Evolutionary conservation across 148 eudicot species (phyloP).

Genomic region (Amaranthus cruentus): DNA sequence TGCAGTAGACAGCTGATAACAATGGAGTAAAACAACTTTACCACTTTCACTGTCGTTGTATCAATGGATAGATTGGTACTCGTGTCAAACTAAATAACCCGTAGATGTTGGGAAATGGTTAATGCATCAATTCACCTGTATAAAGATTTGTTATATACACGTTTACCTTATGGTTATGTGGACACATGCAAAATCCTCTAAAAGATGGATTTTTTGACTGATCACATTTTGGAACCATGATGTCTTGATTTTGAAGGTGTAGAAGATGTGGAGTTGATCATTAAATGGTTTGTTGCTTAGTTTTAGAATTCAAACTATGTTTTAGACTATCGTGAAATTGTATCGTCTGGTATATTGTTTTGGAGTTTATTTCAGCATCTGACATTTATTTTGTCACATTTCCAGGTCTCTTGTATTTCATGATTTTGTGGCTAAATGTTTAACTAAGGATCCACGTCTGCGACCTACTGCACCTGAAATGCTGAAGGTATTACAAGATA

Average conservation of each 20-base stretch:
- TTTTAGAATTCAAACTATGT: not conserved
- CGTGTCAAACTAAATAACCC: not conserved
- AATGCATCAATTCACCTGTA: not conserved
- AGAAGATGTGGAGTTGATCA: not conserved
- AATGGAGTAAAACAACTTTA: not conserved
- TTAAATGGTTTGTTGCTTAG: not conserved
- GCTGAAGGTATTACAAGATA: constrained; percentile 58
- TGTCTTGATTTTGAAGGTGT: not conserved
- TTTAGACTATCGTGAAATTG: not conserved
- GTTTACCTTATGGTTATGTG: not conserved
- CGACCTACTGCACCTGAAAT: constrained; percentile 91
- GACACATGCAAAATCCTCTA: not conserved
- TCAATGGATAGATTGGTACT: not conserved
- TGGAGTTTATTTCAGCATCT: not conserved
- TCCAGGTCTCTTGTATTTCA: constrained; percentile 94
- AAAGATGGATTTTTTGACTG: not conserved
- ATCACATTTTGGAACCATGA: not conserved
- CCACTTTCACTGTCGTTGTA: not conserved
- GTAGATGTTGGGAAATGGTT: not conserved
- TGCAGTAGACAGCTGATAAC: not conserved
- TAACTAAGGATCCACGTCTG: constrained; percentile 87
- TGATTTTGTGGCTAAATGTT: constrained; percentile 95
- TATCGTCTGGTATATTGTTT: not conserved
- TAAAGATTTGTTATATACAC: not conserved
- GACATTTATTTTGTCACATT: constrained; percentile 10